Base-by-base conservation (phyloP, 352 stramenopile species). In the Phytopythium mirpurense region DNA sequence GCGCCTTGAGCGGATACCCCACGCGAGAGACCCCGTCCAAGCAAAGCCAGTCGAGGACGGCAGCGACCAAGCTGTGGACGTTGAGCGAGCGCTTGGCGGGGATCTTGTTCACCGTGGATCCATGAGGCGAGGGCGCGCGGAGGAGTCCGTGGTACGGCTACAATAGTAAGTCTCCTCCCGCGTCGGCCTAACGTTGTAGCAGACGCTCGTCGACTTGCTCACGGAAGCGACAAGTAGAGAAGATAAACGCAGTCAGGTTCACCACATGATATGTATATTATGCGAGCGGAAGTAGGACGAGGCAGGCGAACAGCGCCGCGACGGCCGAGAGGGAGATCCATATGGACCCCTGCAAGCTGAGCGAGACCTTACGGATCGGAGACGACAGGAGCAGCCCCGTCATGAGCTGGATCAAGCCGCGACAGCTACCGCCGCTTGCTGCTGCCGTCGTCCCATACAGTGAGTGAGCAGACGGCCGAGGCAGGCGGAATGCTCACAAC, bases 271-370 rank as follows among this genome's bases (percentile, higher is more conserved):
- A n/a, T n/a, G n/a, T n/a, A n/a, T n/a, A n/a, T n/a, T n/a, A 86
- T 15, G 63, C 58, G 44, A 86, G 58, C 8, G 70, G 70, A 18
- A 82, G 45, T 31, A 81, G 57, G 23, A 84, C 44, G n/a, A 84
- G 40, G 26, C 63, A 64, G 10, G 61, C 73, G 5, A 81, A 60
- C 4, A 89, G 54, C 29, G 88, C 74, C 5, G 86, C 57, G 0
- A 74, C 4, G 0, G 68, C 62, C 0, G 78, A 81, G 1, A 57
- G 61, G 42, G 84, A 78, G 34, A 82, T 86, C 78, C 78, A 86
- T 40, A 76, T 61, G 8, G 73, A 68, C 29, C 86, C 78, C 49
- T n/a, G n/a, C n/a, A n/a, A n/a, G n/a, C n/a, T n/a, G n/a, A n/a
- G n/a, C n/a, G n/a, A n/a, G n/a, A n/a, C n/a, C n/a, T n/a, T n/a